phyloP scores from a whole-genome alignment of 352 stramenopile genomes.

The Phytophthora palmivora region DNA sequence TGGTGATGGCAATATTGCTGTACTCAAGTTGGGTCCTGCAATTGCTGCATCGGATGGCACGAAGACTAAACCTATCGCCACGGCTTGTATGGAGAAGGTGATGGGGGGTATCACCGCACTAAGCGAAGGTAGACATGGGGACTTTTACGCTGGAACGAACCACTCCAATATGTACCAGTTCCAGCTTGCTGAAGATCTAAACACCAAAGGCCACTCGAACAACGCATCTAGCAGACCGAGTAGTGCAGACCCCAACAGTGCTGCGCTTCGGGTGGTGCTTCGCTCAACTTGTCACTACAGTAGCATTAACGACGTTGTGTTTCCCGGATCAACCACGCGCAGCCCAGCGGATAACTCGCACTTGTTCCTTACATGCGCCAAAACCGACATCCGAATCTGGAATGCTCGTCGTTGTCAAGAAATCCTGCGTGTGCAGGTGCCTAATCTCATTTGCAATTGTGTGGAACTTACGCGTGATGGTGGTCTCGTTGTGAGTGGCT shows the following conservation, averaged over 20 bases:
- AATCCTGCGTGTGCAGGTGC: slow-evolving; percentile 97
- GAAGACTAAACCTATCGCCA: slow-evolving; percentile 66
- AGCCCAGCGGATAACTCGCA: slow-evolving; percentile 87
- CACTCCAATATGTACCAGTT: slow-evolving; percentile 95
- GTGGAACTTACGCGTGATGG: slow-evolving; percentile 91
- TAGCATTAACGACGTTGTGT: slow-evolving; percentile 95
- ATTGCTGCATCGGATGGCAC: slow-evolving; percentile 57
- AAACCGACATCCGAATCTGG: slow-evolving; percentile 97
- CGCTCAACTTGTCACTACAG: slow-evolving; percentile 92
- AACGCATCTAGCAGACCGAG: slow-evolving; percentile 23
- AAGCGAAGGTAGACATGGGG: slow-evolving; percentile 75
- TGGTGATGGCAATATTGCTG: slow-evolving; percentile 91
- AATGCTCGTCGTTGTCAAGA: slow-evolving; percentile 92
- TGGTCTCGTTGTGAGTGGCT: slow-evolving; percentile 93
- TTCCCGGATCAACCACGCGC: slow-evolving; percentile 70
- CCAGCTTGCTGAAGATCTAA: slow-evolving; percentile 49
- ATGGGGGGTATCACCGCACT: slow-evolving; percentile 94
- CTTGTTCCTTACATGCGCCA: slow-evolving; percentile 95
- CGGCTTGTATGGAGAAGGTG: slow-evolving; percentile 78
- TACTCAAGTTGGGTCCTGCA: slow-evolving; percentile 34
- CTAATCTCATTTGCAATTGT: slow-evolving; percentile 97
- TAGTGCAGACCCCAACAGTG: slow-evolving; percentile 15
- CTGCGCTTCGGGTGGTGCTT: slow-evolving; percentile 60
- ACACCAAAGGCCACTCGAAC: slow-evolving; percentile 21
- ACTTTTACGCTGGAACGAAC: slow-evolving; percentile 94